phyloP scores from a whole-genome alignment of 352 stramenopile genomes.

The Phytopythium vexans region DNA sequence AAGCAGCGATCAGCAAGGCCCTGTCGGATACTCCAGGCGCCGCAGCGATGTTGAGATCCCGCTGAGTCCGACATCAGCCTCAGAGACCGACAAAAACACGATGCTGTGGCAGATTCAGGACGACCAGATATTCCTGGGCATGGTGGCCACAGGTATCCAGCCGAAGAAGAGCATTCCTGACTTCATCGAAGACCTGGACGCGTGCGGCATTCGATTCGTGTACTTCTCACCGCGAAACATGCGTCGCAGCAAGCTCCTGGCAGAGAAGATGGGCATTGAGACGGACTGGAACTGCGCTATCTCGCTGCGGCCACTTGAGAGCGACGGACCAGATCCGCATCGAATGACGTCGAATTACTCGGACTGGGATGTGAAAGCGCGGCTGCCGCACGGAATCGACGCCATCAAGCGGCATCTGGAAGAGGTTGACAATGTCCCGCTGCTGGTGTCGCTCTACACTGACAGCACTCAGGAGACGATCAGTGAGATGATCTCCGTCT shows the following conservation, averaged over 20 bases:
- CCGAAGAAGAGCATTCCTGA: conserved; percentile 93
- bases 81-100: conserved; percentile 41
- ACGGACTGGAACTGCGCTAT: conserved; percentile 99
- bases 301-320: conserved; percentile 91
- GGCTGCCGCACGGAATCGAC: conserved; percentile 94
- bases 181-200: conserved; percentile 94
- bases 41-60: no score
- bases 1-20: background rate
- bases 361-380: conserved; percentile 96
- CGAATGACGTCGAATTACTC: conserved; percentile 97
- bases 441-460: conserved; percentile 98
- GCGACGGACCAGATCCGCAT: conserved; percentile 90
- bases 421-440: conserved; percentile 98
- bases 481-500: conserved; percentile 91
- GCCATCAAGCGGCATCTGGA: conserved; percentile 95
- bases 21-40: no score
- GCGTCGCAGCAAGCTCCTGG: conserved; percentile 95
- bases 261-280: conserved; percentile 98
- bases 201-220: conserved; percentile 96
- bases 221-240: conserved; percentile 99
- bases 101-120: conserved; percentile 87
- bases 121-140: conserved; percentile 97
- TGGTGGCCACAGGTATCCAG: conserved; percentile 94
- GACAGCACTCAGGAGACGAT: conserved; percentile 96
- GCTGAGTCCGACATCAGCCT: no score